Conservation (phyloP, 2,329 filamentous ascomycete genomes). For the Clarireedia hainanense region DNA sequence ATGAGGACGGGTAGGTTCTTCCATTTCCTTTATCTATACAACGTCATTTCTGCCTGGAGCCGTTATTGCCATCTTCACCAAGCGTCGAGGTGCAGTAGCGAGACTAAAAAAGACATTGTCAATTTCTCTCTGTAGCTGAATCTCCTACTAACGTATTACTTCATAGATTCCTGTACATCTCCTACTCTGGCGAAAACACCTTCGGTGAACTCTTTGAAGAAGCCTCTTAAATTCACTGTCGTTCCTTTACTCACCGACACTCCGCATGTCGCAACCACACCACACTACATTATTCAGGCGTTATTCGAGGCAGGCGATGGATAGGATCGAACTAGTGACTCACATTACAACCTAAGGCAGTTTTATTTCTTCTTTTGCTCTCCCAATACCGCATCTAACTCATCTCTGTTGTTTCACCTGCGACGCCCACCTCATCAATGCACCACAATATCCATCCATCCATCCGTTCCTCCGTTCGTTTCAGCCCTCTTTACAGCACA, state of each 20-base stretch:
- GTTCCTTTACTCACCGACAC: background rate
- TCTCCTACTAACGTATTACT: background rate
- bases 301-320: constrained; percentile 6
- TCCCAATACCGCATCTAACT: background rate
- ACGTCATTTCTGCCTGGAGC: constrained; percentile 6
- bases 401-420: background rate
- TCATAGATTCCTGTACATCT: constrained; percentile 77
- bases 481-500: too few relatives aligned
- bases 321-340: constrained; percentile 6
- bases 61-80: constrained; percentile 6
- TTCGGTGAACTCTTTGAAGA: constrained; percentile 51
- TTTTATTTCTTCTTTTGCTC: constrained; percentile 4
- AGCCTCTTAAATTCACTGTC: background rate
- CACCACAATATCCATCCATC: too few relatives aligned
- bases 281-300: constrained; percentile 5
- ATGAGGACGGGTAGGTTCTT: constrained; percentile 51
- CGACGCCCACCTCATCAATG: too few relatives aligned
- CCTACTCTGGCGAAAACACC: constrained; percentile 97
- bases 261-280: background rate
- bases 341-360: constrained; percentile 10
- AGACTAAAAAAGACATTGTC: background rate
- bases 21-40: constrained; percentile 5
- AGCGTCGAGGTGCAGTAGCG: background rate
- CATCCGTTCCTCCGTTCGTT: too few relatives aligned
- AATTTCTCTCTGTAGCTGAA: background rate